Evolutionary conservation across 192 early-diverging fungal genomes (phyloP).

Genomic region (Gonapodya sp.): DNA sequence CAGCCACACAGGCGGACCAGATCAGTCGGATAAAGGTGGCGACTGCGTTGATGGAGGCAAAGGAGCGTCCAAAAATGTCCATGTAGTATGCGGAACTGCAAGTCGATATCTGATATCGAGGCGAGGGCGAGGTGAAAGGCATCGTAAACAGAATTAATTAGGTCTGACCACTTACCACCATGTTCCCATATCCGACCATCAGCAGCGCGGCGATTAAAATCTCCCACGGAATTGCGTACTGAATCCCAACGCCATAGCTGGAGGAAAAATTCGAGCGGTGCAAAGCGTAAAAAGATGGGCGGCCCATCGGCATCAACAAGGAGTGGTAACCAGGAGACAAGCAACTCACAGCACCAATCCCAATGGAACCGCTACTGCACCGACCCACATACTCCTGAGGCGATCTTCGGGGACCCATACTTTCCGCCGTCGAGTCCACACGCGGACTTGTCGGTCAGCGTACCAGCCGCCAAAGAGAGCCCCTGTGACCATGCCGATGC

Average conservation of each 20-base stretch:
- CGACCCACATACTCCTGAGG: neutral
- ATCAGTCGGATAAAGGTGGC: neutral
- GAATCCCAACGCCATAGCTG: neutral
- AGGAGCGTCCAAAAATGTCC: neutral
- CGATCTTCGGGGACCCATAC: constrained; percentile 1
- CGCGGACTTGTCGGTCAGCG: neutral
- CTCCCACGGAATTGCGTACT: neutral
- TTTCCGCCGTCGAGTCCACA: neutral
- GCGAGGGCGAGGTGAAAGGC: too few relatives aligned
- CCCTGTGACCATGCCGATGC: constrained; percentile 4
- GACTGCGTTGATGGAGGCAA: neutral
- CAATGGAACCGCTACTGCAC: neutral
- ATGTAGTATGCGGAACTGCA: neutral
- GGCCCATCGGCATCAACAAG: neutral
- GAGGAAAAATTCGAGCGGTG: neutral
- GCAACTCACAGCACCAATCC: neutral
- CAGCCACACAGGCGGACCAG: neutral
- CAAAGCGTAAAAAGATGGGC: neutral
- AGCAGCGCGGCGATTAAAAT: neutral
- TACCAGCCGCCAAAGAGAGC: neutral
- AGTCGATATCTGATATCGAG: neutral
- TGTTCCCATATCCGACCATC: neutral
- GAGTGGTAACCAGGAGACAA: neutral
- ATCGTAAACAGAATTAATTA: too few relatives aligned
- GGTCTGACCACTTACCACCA: neutral